A percentile compares a stretch with the other conserved stretches of the same genome.
These are phyloP conservation scores for Aspergillus pseudotamarii DNA, from an alignment of 2,329 filamentous ascomycete genomes.

Conservation along the genomic window DNA sequence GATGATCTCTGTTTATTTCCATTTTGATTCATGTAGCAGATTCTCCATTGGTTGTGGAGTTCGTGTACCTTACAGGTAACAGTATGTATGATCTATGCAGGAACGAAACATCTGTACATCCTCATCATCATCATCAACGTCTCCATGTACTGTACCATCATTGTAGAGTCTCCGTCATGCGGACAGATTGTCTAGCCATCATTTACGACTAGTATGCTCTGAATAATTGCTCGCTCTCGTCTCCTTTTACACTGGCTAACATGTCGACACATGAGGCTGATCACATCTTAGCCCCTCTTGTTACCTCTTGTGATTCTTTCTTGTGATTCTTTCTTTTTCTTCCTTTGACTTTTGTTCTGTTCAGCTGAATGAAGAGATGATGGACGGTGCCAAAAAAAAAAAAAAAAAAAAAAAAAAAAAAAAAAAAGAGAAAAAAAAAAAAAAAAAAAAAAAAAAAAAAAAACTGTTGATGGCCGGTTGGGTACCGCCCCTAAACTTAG, in stretches of 20 bases:
- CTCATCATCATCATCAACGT: not conserved
- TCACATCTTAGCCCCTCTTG: not conserved
- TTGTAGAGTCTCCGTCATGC: not conserved
- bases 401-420: too few relatives aligned
- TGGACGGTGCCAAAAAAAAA: not conserved
- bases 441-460: too few relatives aligned
- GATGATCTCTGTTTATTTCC: not conserved
- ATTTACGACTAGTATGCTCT: not conserved
- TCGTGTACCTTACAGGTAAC: conserved; percentile 5
- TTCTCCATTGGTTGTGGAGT: not conserved
- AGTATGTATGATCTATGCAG: conserved; percentile 4
- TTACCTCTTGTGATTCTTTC: not conserved
- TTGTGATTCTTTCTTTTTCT: not conserved
- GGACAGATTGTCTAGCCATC: not conserved
- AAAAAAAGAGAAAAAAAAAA: too few relatives aligned
- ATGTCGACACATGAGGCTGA: not conserved
- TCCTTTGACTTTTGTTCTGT: not conserved
- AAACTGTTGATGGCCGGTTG: not conserved
- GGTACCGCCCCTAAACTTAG: not conserved
- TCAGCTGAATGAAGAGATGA: not conserved
- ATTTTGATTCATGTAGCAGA: not conserved
- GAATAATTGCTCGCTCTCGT: not conserved
- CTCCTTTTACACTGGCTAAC: not conserved
- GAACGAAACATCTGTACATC: conserved; percentile 3
- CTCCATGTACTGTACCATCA: not conserved